Base-by-base conservation (phyloP, 495 filamentous ascomycete species). In the Penicillium odoratum region DNA sequence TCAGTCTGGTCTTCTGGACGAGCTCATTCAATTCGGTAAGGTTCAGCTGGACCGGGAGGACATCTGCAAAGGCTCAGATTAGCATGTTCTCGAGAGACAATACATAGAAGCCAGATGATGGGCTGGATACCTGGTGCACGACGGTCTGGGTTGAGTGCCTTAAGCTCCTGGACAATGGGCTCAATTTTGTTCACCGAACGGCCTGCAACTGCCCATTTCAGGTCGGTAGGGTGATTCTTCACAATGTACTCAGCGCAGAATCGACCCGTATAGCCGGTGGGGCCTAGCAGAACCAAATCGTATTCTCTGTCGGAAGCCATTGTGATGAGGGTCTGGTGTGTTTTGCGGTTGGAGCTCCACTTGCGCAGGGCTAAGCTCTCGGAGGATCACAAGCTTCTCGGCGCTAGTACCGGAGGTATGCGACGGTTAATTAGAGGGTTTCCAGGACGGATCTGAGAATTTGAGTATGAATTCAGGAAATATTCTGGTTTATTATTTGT, bases 141-240 rank as follows among this genome's bases (percentile, higher is more conserved):
- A 28, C 92, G 85, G 71, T 95, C 87, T 4, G 83, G 75, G 69
- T 91, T 91, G 44, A 91, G 68, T 15, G 66, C 55, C 57, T 85
- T 84, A 65, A 90, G 80, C 54, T 88, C 82, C 59, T 83, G 71
- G n/a, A 83, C 81, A 26, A 96, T 72, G 21, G 73, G 65, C 58
- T 88, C 80, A 11, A 98, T 80, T 69, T 95, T 97, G 45, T 74
- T 68, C 26, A 76, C 72, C 7, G 90, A 93, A 29, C 93, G 88
- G 16, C 93, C 93, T 9, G 92, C 91, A 48, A 97, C 76, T 26
- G 92, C 93, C 93, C 93, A 98, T 77, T 85, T 92, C 26, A 96
- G 69, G 68, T 88, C 77, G 7, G 90, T 93, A 2, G 93, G 91
- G 3, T 90, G 81, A 54, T 83, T 72, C 40, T 81, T 81, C 42